A percentile compares a stretch with the other conserved stretches of the same genome.
Evolutionary conservation across 2,329 filamentous ascomycete genomes (phyloP).

Genomic region (Hypoxylon sp.): DNA sequence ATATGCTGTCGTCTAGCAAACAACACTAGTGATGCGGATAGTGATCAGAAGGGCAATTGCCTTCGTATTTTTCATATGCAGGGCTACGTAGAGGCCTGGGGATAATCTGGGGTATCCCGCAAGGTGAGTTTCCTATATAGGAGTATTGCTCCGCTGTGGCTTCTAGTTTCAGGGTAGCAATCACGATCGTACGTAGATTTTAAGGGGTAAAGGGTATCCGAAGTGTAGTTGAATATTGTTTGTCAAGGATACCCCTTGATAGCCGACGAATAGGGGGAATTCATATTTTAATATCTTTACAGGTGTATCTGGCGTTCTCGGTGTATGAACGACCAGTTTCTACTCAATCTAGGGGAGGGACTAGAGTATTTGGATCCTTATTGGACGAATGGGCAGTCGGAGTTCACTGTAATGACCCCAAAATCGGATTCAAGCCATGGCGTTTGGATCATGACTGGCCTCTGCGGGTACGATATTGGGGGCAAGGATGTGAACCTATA

Average conservation of each 20-base stretch:
- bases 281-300: background rate
- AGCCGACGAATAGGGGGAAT: background rate
- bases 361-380: too few relatives aligned
- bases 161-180: background rate
- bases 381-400: too few relatives aligned
- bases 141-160: constrained; percentile 10
- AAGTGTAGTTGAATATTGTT: background rate
- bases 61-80: constrained; percentile 4
- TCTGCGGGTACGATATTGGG: background rate
- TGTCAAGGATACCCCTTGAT: background rate
- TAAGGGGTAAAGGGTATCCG: background rate
- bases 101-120: constrained; percentile 2
- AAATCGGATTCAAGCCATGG: background rate
- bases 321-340: background rate
- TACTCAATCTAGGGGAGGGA: background rate
- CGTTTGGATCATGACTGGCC: too few relatives aligned
- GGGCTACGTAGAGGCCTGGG: background rate
- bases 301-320: background rate
- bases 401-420: background rate
- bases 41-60: background rate
- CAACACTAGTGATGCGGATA: constrained; percentile 1
- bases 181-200: constrained; percentile 9
- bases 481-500: background rate
- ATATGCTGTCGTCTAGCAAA: constrained; percentile 8
- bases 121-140: constrained; percentile 3